A percentile compares a stretch with the other conserved stretches of the same genome.
Conservation (phyloP, 768 basidiomycete species). For the Rhizopogon vinicolor region DNA sequence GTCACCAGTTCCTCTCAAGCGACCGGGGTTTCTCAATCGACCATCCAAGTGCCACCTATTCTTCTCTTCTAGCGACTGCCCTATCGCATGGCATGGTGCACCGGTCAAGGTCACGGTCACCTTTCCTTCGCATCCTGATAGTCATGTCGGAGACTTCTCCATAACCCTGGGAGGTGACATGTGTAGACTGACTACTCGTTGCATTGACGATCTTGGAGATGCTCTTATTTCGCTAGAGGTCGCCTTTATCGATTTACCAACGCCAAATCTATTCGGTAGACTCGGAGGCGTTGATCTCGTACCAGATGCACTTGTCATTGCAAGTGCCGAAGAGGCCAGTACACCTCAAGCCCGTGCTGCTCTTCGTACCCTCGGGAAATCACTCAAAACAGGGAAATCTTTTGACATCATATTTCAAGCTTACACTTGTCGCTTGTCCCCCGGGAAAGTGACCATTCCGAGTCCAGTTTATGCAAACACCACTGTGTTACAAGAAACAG, state of each 20-base stretch:
- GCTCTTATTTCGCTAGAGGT: not conserved
- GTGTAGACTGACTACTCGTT: no score
- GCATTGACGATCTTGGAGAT: no score
- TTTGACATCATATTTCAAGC: slow-evolving; percentile 3
- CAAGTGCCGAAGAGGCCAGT: not conserved
- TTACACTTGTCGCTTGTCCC: not conserved
- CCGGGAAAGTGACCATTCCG: not conserved
- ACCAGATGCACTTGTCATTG: no score
- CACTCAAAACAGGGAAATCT: slow-evolving; percentile 2
- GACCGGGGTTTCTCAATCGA: no score
- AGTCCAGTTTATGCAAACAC: not conserved
- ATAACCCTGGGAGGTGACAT: not conserved
- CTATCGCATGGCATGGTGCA: not conserved
- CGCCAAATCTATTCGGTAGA: not conserved
- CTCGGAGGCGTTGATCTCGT: no score
- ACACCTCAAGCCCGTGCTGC: not conserved
- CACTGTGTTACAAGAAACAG: not conserved
- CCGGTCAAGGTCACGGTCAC: not conserved
- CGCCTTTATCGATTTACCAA: not conserved
- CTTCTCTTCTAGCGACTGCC: not conserved
- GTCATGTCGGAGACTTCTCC: no score
- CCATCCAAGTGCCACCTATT: not conserved
- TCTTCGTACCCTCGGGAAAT: not conserved
- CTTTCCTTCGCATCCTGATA: not conserved
- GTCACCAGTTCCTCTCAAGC: no score